Base-by-base conservation (phyloP, 345 rosid genomes). In the Nasturtium officinale region DNA sequence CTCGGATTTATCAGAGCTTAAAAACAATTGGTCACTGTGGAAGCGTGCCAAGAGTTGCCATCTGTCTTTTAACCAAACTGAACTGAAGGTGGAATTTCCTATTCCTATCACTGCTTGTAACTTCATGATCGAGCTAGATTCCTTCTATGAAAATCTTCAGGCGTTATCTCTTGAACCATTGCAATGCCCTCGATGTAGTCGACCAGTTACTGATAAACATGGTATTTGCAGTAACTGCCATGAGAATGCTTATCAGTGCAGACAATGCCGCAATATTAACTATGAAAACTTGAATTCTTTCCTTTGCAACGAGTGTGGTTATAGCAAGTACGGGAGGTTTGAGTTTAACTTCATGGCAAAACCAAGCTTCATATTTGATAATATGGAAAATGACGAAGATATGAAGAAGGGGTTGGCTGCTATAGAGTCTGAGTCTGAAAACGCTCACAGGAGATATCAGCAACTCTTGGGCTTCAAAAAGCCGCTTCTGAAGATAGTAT, bases 301-400 rank as follows among this genome's bases (percentile, higher is more conserved):
- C 80, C 87, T 95, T 59, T 95, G 99, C 83, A 95, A 95, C 74
- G 99, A 95, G 74, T 95, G 99, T 77, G 99, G 99, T 35, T 95
- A 85, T 59, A 91, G 99, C 90, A 95, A 95, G 79, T 91, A 91
- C 75, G 99, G 99, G 59, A 96, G 98, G 61, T 95, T 91, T 82
- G 99, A 95, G 81, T 95, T 95, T 78, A 91, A 95, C 80, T 95
- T 95, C 83, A 87, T 91, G 96, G 99, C 99, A 29, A 95, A 90
- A 78, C 99, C 97, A 47, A 95, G 99, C 80, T 95, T 88, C 83
- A 83, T 88, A 52, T 95, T 95, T 85, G 99, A 95, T 83, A 83
- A 85, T 79, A 90, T 95, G 98, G 97, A 90, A 85, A 95, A 91
- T 83, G 99, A 91, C 69, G 99, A 95, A 59, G 99, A 91, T 81